Percentiles rank a stretch among this genome's conserved stretches.
phyloP scores from a whole-genome alignment of 768 basidiomycete genomes.

The Suillus americanus region DNA sequence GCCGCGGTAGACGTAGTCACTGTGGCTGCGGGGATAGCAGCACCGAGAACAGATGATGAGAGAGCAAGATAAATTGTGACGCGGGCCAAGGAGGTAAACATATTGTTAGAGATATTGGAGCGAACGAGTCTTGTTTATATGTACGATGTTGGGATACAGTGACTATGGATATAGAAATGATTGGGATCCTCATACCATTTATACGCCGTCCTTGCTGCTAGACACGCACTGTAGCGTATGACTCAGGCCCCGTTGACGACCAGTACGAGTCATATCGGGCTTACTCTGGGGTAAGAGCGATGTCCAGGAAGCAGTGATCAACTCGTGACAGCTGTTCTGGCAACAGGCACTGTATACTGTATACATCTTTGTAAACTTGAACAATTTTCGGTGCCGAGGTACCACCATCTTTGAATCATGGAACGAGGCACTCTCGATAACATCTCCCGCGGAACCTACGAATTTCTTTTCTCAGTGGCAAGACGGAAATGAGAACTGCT shows the following conservation, averaged over 20 bases:
- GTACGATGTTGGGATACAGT: not conserved
- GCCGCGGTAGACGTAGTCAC: not conserved
- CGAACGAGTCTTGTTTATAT: not conserved
- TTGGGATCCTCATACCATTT: not conserved
- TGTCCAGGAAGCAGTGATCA: not conserved
- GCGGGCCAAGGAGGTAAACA: not conserved
- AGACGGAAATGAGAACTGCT: not conserved
- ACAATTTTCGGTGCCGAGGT: not conserved
- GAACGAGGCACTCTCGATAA: too few relatives aligned
- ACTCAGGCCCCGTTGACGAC: conserved; percentile 1
- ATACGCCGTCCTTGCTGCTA: not conserved
- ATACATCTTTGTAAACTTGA: not conserved
- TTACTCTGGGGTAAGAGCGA: not conserved
- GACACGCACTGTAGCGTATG: not conserved
- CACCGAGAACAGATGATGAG: not conserved
- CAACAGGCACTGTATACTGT: not conserved
- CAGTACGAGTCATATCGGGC: not conserved
- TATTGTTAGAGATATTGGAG: not conserved
- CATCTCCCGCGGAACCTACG: not conserved
- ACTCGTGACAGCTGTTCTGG: not conserved
- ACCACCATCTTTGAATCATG: not conserved
- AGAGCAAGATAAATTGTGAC: not conserved
- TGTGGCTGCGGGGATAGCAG: not conserved
- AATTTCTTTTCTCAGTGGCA: not conserved
- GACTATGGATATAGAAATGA: not conserved